phyloP scores from a whole-genome alignment of 106 monocot species.

The Dendrobium huoshanense region DNA sequence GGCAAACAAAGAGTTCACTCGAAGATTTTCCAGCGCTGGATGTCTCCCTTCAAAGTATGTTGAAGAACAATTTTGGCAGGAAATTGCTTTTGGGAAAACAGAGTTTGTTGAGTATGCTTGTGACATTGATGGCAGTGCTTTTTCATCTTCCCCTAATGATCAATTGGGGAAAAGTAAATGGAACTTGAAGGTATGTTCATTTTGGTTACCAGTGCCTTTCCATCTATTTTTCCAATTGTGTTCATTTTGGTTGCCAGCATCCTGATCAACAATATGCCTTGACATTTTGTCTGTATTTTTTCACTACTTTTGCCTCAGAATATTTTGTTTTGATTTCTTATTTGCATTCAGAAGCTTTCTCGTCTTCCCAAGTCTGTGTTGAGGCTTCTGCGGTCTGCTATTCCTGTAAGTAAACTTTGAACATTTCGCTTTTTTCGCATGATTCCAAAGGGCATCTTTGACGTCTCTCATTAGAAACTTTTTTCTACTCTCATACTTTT shows the following conservation, averaged over 20 bases:
- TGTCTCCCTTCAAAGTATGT: slow-evolving; percentile 76
- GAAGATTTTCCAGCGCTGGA: slow-evolving; percentile 67
- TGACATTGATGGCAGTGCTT: slow-evolving; percentile 97
- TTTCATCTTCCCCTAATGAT: slow-evolving; percentile 80
- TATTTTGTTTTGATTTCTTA: not conserved
- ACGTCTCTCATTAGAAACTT: not conserved
- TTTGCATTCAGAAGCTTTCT: slow-evolving; percentile 51
- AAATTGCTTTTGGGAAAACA: slow-evolving; percentile 80
- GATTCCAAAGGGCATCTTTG: slow-evolving; percentile 9
- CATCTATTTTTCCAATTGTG: not conserved
- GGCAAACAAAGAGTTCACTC: slow-evolving; percentile 77
- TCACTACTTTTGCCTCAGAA: no score
- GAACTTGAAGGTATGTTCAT: slow-evolving; percentile 72
- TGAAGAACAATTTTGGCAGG: slow-evolving; percentile 95
- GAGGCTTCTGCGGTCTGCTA: slow-evolving; percentile 47
- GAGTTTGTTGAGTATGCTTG: slow-evolving; percentile 90
- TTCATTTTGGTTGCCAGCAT: not conserved
- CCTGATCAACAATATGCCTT: no score
- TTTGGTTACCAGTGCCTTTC: not conserved
- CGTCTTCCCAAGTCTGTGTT: slow-evolving; percentile 62
- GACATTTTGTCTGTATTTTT: no score
- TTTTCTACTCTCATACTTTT: not conserved
- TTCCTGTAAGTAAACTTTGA: slow-evolving; percentile 58
- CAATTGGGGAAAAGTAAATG: slow-evolving; percentile 86
- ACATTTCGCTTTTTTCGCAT: not conserved